A percentile compares a stretch with the other conserved stretches of the same genome.
Evolutionary conservation across 176 grass and related monocot genomes (phyloP).

Genomic region (Luzula sylvatica): DNA sequence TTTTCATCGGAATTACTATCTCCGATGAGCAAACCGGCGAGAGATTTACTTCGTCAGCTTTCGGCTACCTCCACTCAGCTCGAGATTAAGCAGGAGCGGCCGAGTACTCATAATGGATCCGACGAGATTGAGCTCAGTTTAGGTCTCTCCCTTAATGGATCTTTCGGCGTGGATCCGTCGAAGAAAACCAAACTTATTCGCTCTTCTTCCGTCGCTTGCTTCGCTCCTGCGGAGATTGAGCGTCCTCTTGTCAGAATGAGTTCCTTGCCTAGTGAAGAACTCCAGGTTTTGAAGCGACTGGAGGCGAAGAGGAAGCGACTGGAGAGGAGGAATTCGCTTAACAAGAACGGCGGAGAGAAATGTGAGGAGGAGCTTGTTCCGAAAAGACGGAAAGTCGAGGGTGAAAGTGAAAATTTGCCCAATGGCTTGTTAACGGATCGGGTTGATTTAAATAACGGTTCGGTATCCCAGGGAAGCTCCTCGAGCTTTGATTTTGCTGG

Average conservation of each 20-base stretch:
- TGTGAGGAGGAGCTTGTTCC: slow-evolving; percentile 15
- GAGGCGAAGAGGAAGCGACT: slow-evolving; percentile 63
- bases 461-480: background rate
- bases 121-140: slow-evolving; percentile 59
- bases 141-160: slow-evolving; percentile 58
- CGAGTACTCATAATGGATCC: background rate
- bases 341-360: slow-evolving; percentile 12
- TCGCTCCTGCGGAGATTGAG: slow-evolving; percentile 11
- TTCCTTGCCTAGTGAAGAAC: slow-evolving; percentile 50
- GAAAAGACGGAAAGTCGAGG: slow-evolving; percentile 11
- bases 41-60: slow-evolving; percentile 14
- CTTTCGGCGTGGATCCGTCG: slow-evolving; percentile 27
- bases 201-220: slow-evolving; percentile 39
- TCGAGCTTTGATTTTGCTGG: slow-evolving; percentile 6
- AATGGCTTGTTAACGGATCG: background rate
- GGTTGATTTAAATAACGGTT: background rate
- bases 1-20: background rate
- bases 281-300: slow-evolving; percentile 40
- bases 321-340: slow-evolving; percentile 42
- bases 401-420: slow-evolving; percentile 3
- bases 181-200: slow-evolving; percentile 25
- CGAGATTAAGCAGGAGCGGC: slow-evolving; percentile 5
- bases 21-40: background rate
- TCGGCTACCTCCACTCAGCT: background rate
- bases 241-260: slow-evolving; percentile 30